Conservation (phyloP, 2,329 filamentous ascomycete species). For the Aspergillus vadensis region DNA sequence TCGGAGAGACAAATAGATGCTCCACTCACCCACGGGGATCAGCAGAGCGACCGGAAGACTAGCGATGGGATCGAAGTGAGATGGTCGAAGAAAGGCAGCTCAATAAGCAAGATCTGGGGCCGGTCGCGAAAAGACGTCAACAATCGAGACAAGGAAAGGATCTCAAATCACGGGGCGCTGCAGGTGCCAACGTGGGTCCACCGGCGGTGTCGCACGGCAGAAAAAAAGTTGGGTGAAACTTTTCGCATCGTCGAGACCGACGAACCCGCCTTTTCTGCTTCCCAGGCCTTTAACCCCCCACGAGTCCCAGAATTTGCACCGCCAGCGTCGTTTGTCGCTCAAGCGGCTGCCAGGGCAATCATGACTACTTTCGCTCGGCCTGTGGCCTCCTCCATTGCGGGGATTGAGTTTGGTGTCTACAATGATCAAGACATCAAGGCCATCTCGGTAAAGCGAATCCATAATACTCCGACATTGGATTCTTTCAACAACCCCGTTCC, state of each 20-base stretch:
- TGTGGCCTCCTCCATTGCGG: constrained; percentile 77
- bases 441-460: constrained; percentile 90
- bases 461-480: constrained; percentile 93
- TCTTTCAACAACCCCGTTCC: constrained; percentile 84
- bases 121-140: background rate
- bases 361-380: constrained; percentile 65
- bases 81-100: background rate
- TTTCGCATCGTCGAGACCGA: constrained; percentile 34
- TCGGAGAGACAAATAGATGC: constrained; percentile 4
- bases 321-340: constrained; percentile 39
- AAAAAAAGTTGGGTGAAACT: constrained; percentile 42
- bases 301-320: constrained; percentile 22
- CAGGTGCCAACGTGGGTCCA: constrained; percentile 16
- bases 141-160: constrained; percentile 8
- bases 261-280: constrained; percentile 30
- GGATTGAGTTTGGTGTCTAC: constrained; percentile 88
- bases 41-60: constrained; percentile 3
- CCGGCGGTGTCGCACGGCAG: constrained; percentile 39
- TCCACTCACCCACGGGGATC: constrained; percentile 17
- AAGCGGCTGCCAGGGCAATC: constrained; percentile 35
- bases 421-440: constrained; percentile 78
- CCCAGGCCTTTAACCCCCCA: constrained; percentile 23
- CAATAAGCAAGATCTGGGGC: background rate
- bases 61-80: background rate
- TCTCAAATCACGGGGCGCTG: constrained; percentile 15